Evolutionary conservation across 2,329 filamentous ascomycete species (phyloP), one percentile per base, ranked within the genome.

Genomic region (Neospermospora avenae): DNA sequence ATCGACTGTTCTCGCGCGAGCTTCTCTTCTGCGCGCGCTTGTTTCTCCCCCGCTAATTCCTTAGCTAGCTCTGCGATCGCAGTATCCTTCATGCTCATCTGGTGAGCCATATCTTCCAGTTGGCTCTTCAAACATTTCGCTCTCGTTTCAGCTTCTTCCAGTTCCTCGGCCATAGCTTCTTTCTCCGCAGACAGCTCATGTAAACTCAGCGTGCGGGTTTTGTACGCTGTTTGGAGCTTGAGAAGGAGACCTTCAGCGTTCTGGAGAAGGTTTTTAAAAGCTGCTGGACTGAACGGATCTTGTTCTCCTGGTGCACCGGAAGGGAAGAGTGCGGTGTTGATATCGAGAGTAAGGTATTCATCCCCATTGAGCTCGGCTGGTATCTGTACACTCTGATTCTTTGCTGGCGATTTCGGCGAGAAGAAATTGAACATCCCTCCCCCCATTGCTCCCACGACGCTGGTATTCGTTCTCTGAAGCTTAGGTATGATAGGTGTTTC

Each of bases 191-290:
- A 75, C 10, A 84, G 65, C 44, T 86, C 83, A 11, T 75, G 75
- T 1, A 84, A 71, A n/a, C 79, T 76, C 0, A 76, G 63, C 4
- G 81, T 79, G 24, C 80, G 81, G 57, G 78, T 73, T 51, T 81
- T 81, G 70, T 87, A 87, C 31, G 84, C 84, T 11, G 72, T 74
- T 67, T 87, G 86, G 65, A 87, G 80, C 68, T 77, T 80, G 22
- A 74, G 75, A 24, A 88, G 70, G 4, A 87, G 73, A 3, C 81
- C 80, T 4, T 76, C 74, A 2, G 85, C 85, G 59, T 83, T 84
- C 63, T 75, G 73, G 60, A 84, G 82, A n/a, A 86, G 76, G 68
- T 84, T 86, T 69, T 84, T 85, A 73, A 80, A 87, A 10, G 81
- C 80, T 0, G 81, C 77, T 0, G 84, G 83, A 0, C 84, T 85